Evolutionary conservation across 768 basidiomycete species (phyloP).

Genomic region (Mycena chlorophos): DNA sequence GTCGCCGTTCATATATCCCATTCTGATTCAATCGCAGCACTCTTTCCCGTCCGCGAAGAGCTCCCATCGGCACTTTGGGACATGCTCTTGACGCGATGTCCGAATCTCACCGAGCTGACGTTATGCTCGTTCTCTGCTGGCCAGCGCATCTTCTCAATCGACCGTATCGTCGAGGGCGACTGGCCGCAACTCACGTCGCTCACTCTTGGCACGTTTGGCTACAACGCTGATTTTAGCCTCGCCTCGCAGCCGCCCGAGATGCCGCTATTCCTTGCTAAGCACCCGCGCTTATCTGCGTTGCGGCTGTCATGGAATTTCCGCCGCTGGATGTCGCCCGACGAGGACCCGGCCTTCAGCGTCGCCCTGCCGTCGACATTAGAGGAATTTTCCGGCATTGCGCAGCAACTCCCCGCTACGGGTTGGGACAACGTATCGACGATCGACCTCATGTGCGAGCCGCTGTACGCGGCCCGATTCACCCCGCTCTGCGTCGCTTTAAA

Average conservation of each 20-base stretch:
- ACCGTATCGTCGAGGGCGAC: constrained; percentile 37
- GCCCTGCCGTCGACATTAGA: constrained; percentile 36
- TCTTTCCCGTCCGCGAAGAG: constrained; percentile 39
- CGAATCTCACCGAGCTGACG: constrained; percentile 49
- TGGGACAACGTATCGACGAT: constrained; percentile 37
- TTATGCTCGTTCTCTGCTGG: constrained; percentile 53
- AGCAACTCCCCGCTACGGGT: constrained; percentile 41
- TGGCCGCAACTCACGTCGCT: constrained; percentile 45
- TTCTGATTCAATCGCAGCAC: constrained; percentile 26
- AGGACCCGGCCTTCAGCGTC: constrained; percentile 34
- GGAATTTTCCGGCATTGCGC: constrained; percentile 49
- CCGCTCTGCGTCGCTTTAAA: constrained; percentile 37
- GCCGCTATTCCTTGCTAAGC: constrained; percentile 39
- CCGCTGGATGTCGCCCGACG: constrained; percentile 48
- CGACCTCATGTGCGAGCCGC: constrained; percentile 51
- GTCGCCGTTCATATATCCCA: background rate
- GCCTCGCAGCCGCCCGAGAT: constrained; percentile 32
- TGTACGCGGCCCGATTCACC: constrained; percentile 38
- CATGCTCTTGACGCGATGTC: constrained; percentile 48
- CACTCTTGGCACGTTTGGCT: constrained; percentile 53
- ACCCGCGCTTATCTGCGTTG: constrained; percentile 41
- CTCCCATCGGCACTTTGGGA: constrained; percentile 47
- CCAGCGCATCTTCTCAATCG: constrained; percentile 45
- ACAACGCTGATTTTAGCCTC: constrained; percentile 44
- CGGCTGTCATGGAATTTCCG: constrained; percentile 54